Evolutionary conservation across 2,329 filamentous ascomycete species (phyloP).

Genomic region (Coniochaeta sp.): DNA sequence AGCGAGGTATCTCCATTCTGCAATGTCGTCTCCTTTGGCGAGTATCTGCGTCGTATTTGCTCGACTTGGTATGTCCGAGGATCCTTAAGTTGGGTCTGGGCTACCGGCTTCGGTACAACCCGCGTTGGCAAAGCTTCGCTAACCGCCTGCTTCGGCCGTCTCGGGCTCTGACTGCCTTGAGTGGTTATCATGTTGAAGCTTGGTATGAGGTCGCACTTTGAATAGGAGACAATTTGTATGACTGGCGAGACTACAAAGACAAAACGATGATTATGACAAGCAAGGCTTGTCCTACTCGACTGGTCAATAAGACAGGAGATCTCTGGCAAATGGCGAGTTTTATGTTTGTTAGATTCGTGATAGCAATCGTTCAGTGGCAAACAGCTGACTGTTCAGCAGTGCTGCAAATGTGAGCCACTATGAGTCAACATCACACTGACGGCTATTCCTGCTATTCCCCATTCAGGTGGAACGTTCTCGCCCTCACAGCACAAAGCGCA

Average conservation of each 20-base stretch:
- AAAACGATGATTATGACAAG: neutral
- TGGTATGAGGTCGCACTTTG: neutral
- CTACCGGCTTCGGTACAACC: slow-evolving; percentile 57
- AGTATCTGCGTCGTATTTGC: slow-evolving; percentile 63
- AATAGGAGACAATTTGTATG: neutral
- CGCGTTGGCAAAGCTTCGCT: slow-evolving; percentile 33
- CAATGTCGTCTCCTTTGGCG: slow-evolving; percentile 33
- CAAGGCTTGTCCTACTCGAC: neutral
- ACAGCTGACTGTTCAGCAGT: neutral
- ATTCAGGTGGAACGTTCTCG: neutral
- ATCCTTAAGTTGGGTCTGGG: slow-evolving; percentile 55
- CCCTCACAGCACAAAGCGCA: neutral
- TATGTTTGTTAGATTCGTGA: neutral
- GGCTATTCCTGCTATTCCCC: neutral
- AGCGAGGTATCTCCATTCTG: slow-evolving; percentile 46
- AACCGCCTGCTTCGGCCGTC: slow-evolving; percentile 32
- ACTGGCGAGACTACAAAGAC: neutral
- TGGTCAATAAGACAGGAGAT: neutral
- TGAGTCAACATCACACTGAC: neutral
- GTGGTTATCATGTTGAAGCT: neutral
- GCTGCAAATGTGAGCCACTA: neutral
- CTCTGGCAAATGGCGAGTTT: neutral
- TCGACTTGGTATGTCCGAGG: slow-evolving; percentile 67
- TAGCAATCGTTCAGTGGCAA: neutral
- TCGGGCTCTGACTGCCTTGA: neutral